Evolutionary conservation across 768 basidiomycete genomes (phyloP).

Genomic region (Gymnopilus dilepis): DNA sequence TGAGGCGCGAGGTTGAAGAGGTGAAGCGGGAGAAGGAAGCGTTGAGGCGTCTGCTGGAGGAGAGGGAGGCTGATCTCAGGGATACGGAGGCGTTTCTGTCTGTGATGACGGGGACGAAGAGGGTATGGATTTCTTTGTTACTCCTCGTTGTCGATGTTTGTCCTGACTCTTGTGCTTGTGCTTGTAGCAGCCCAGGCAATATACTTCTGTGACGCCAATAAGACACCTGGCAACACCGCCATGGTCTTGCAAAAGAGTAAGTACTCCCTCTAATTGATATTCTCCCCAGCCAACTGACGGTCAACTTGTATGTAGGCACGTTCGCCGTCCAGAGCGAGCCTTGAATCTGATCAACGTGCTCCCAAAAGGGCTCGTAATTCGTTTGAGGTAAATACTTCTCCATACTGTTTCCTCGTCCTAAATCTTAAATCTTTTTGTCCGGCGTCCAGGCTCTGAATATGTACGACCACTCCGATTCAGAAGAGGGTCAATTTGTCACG

Average conservation of each 20-base stretch:
- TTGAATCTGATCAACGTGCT: background rate
- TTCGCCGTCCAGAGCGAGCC: background rate
- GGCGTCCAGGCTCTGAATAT: background rate
- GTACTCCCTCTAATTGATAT: background rate
- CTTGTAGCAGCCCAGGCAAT: background rate
- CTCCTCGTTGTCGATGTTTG: too few species aligned
- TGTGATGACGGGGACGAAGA: background rate
- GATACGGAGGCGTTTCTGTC: conserved; percentile 13
- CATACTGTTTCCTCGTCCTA: too few species aligned
- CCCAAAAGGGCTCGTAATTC: background rate
- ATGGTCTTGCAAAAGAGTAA: background rate
- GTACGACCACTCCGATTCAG: background rate
- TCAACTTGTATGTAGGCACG: background rate
- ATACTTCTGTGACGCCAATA: background rate
- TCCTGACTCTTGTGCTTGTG: background rate
- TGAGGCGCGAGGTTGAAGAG: background rate
- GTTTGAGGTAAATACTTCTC: background rate
- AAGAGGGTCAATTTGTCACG: background rate
- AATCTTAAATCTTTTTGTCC: too few species aligned
- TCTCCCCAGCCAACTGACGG: background rate
- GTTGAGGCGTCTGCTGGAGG: background rate
- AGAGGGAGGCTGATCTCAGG: conserved; percentile 5
- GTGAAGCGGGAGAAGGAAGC: background rate
- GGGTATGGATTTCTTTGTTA: background rate
- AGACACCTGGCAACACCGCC: background rate